Percentiles rank a stretch among this genome's conserved stretches.
Conservation (phyloP, 108 stramenopile species). For the Discostella stelligeroides region DNA sequence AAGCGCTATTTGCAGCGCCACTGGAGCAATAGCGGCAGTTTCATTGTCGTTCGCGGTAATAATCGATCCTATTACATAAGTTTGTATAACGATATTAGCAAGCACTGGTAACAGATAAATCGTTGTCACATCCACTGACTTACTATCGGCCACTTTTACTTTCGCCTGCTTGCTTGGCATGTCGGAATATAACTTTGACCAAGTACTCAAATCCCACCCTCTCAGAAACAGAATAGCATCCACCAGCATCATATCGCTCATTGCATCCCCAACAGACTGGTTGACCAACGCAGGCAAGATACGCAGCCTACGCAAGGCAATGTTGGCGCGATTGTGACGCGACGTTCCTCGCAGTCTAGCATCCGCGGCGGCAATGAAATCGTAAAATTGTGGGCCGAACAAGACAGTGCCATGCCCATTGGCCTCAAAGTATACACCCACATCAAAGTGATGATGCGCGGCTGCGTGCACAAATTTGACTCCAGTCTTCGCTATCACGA, state of each 20-base stretch:
- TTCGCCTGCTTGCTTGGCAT: slow-evolving; percentile 95
- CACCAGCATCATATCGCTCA: slow-evolving; percentile 93
- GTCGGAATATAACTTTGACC: slow-evolving; percentile 89
- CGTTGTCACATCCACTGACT: neutral
- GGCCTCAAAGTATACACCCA: slow-evolving; percentile 99
- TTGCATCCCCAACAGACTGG: slow-evolving; percentile 97
- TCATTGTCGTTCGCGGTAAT: slow-evolving; percentile 90
- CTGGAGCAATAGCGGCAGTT: slow-evolving; percentile 79
- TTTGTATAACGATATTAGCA: neutral
- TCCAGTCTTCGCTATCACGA: slow-evolving; percentile 92
- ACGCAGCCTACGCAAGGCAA: slow-evolving; percentile 51
- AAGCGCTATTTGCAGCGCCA: slow-evolving; percentile 82
- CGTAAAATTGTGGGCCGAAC: slow-evolving; percentile 70
- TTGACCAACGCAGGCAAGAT: slow-evolving; percentile 78
- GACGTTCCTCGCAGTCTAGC: slow-evolving; percentile 29
- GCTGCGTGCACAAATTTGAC: slow-evolving; percentile 97
- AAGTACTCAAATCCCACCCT: slow-evolving; percentile 70
- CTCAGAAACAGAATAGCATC: slow-evolving; percentile 82
- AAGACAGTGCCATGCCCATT: slow-evolving; percentile 99
- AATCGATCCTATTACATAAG: slow-evolving; percentile 41
- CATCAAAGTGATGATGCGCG: slow-evolving; percentile 89
- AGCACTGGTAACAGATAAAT: neutral
- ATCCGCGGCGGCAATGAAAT: slow-evolving; percentile 44
- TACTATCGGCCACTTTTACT: slow-evolving; percentile 88
- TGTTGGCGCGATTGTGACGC: slow-evolving; percentile 37